phyloP scores from a whole-genome alignment of 2,329 filamentous ascomycete species.

The Botrytis medusae region DNA sequence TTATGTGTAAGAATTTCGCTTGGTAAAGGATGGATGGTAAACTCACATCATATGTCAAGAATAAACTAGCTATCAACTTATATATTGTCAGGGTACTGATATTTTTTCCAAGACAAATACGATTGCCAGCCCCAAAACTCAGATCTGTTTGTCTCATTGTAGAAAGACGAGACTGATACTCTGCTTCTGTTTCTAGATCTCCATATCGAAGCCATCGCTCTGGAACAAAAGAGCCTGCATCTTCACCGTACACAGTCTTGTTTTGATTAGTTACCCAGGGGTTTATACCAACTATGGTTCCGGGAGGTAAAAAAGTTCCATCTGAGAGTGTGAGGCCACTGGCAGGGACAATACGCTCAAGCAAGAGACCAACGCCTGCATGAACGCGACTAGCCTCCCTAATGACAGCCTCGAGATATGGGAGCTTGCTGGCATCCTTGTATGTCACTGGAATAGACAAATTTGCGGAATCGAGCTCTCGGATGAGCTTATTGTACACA shows the following conservation, averaged over 20 bases:
- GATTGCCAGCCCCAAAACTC: no score
- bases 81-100: no score
- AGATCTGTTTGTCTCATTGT: no score
- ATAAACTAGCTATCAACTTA: no score
- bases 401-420: conserved; percentile 44
- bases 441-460: neutral
- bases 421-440: conserved; percentile 2
- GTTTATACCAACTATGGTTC: conserved; percentile 41
- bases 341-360: conserved; percentile 46
- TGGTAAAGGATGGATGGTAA: no score
- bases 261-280: conserved; percentile 42
- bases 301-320: conserved; percentile 36
- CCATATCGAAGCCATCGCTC: no score
- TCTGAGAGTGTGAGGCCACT: conserved; percentile 29
- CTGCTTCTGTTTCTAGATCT: no score
- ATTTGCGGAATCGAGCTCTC: neutral
- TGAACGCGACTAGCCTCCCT: conserved; percentile 49
- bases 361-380: conserved; percentile 44
- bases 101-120: no score
- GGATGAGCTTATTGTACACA: conserved; percentile 3
- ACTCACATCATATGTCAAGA: no score
- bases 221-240: conserved; percentile 43
- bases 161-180: no score
- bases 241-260: conserved; percentile 40
- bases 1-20: no score